Base-by-base conservation (phyloP, 495 filamentous ascomycete genomes). In the Bryoglossum gracile region DNA sequence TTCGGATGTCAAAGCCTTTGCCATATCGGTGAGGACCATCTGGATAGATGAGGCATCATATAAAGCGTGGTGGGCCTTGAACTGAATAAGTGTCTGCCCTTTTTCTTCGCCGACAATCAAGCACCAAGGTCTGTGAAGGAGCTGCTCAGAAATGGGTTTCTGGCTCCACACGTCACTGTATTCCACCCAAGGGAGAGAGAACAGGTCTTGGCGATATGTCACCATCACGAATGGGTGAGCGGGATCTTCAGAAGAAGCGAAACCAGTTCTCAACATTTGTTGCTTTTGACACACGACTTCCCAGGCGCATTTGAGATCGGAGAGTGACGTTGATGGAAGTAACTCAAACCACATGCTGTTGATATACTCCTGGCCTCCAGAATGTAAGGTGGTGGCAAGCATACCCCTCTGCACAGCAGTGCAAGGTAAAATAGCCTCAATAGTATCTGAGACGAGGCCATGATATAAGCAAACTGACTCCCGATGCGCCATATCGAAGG, bases 21-120 rank as follows among this genome's bases (percentile, higher is more conserved):
- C 53, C 22, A 90, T 62, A 50, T 84, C 78, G 1, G 67, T 54
- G 2, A 89, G 67, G 3, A 90, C 69, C 1, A 65, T 40, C 13
- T 73, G 67, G 4, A 94, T 64, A 13, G 84, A 83, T 26, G 77
- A 69, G 0, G 84, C 88, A 66, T 94, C 87, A 53, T 89, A 92
- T 1, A 94, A 65, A 2, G 84, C 83, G 64, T 94, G 87, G 43
- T 88, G 80, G 4, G 75, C 71, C 11, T 69, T 77, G 35, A 85
- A 68, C 32, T 72, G 59, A 9, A 83, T 49, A 0, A 59, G 45
- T 10, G 38, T 49, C 3, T 48, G 49, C 1, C 32, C 37, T 5
- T 56, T 44, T 0, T 56, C 44, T 28, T 62, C 37, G 8, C 60
- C 43, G 6, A 76, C 36, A 22, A 55, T 46, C 34, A 81, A 71